Base-by-base conservation (phyloP, 1,284 basidiomycete species). In the Marasmius oreades region DNA sequence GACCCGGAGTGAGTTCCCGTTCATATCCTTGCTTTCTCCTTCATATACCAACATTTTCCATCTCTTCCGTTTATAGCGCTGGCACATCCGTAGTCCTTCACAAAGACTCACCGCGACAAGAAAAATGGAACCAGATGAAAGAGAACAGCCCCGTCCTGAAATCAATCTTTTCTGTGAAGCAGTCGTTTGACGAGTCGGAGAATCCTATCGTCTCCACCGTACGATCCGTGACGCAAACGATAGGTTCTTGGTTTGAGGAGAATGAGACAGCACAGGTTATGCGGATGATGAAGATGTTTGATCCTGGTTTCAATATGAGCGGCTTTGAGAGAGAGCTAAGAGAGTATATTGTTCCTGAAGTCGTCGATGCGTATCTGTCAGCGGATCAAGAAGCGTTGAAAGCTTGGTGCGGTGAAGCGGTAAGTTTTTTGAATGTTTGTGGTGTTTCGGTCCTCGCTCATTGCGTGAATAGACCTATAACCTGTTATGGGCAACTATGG, bases 301-400 rank as follows among this genome's bases (percentile, higher is more conserved):
- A 99, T 69, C 93, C 96, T 4, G 72, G 74, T 14, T 99, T 98
- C 74, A 88, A 83, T 53, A 82, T 91, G 65, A 95, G 98, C 69
- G 72, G 74, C 20, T 99, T 98, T 69, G 88, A 94, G 67, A 81
- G 89, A 56, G 97, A 99, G 68, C 71, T 99, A 61, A 78, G 96
- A 62, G 97, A 99, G 73, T 99, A 98, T 69, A 96, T 99, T 60
- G 84, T 99, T 2, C 97, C 97, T 0, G 97, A 99, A 70, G 85
- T 99, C 5, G 93, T 99, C 7, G 97, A 99, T 69, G 94, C 95
- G 20, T 98, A 97, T 70, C 74, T 98, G 62, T 88, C 83, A 53
- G 95, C 93, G 10, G 95, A 98, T 67, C 82, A 88, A 65, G 90
- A 94, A 67, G 77, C 90, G 5, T 76, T 99, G 63, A 85, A 84